Percentiles rank a stretch among this genome's conserved stretches.
Conservation (phyloP, 176 grass and related monocot genomes). For the Carex myosuroides region DNA sequence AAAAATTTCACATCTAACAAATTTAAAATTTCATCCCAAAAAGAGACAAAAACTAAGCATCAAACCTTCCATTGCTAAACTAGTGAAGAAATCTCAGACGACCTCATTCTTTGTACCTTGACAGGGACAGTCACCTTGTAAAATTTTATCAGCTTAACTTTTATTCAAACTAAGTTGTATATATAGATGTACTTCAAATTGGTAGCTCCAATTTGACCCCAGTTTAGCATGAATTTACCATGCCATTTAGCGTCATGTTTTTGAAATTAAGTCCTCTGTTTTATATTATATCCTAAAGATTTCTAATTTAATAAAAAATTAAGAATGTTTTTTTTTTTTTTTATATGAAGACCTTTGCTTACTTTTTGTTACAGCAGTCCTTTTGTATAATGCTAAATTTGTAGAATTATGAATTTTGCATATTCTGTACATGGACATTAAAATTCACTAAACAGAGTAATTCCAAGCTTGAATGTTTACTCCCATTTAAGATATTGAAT, state of each 20-base stretch:
- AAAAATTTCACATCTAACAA: conserved; percentile 19
- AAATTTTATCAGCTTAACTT: background rate
- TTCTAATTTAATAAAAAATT: background rate
- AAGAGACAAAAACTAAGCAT: conserved; percentile 26
- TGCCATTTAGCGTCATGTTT: background rate
- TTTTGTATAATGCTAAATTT: no score
- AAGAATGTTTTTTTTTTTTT: background rate
- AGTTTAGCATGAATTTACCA: background rate
- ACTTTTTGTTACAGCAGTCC: no score
- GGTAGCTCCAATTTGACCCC: background rate
- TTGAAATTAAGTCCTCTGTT: background rate
- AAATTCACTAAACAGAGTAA: background rate
- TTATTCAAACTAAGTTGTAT: background rate
- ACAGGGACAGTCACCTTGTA: conserved; percentile 20
- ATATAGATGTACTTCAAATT: background rate
- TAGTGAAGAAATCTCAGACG: conserved; percentile 6
- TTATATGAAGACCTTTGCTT: no score
- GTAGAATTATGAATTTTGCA: no score
- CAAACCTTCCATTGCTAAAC: conserved; percentile 21
- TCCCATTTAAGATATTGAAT: background rate
- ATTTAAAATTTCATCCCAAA: conserved; percentile 25
- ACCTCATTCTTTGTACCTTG: conserved; percentile 8
- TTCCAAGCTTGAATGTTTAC: background rate
- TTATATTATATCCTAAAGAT: background rate
- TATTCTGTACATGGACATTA: no score